Conservation (phyloP, 2,329 filamentous ascomycete species). For the Penicillium capsulatum region DNA sequence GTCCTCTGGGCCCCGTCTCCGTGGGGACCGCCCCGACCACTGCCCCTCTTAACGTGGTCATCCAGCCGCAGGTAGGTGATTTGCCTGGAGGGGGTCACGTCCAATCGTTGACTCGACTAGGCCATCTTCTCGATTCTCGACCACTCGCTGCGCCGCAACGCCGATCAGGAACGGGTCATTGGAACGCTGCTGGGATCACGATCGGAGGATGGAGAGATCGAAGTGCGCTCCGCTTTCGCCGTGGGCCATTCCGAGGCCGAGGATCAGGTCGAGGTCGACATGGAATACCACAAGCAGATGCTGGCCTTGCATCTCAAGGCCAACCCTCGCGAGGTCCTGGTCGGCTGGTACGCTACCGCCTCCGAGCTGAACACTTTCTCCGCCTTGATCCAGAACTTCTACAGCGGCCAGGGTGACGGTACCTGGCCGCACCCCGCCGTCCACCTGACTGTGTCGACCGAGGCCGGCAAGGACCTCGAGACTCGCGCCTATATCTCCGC, state of each 20-base stretch:
- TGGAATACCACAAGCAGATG: conserved; percentile 99
- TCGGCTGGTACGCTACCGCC: conserved; percentile 98
- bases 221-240: conserved; percentile 93
- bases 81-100: conserved; percentile 1
- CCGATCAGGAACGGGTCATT: conserved; percentile 92
- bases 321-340: conserved; percentile 85
- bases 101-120: conserved; percentile 30
- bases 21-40: conserved; percentile 78
- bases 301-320: conserved; percentile 89
- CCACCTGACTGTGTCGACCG: conserved; percentile 89
- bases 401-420: conserved; percentile 91
- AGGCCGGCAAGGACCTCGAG: conserved; percentile 82
- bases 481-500: conserved; percentile 92
- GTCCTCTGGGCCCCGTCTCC: conserved; percentile 78
- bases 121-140: conserved; percentile 69
- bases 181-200: conserved; percentile 89
- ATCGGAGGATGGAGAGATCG: conserved; percentile 94
- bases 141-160: conserved; percentile 87
- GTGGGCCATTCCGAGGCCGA: conserved; percentile 98
- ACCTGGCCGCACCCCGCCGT: conserved; percentile 97
- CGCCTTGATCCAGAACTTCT: conserved; percentile 99
- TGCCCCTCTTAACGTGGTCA: conserved; percentile 85
- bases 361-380: conserved; percentile 97
- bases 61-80: conserved; percentile 84
- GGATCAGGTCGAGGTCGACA: conserved; percentile 98